These are phyloP conservation scores for Lophium mytilinum DNA, from an alignment of 495 filamentous ascomycete genomes.

Conservation along the genomic window DNA sequence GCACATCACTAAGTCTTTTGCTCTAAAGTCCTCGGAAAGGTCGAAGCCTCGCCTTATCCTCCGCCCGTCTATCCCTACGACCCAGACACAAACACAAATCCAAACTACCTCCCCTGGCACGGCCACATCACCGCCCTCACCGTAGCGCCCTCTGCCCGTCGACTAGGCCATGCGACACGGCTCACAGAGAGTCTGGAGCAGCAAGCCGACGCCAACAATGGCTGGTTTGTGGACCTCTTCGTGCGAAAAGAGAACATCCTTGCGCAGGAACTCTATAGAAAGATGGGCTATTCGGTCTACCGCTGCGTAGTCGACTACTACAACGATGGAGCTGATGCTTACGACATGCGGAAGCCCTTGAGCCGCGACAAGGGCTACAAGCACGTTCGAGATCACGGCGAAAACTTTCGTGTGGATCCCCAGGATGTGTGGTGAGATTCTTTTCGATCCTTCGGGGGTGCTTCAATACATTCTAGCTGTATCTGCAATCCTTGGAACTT, in stretches of 20 bases:
- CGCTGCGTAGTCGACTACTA: conserved; percentile 87
- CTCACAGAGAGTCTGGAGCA: conserved; percentile 73
- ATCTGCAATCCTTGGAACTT: too few species aligned
- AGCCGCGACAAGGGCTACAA: conserved; percentile 69
- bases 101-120: conserved; percentile 87
- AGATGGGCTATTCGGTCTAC: conserved; percentile 83
- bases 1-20: background rate
- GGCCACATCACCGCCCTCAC: conserved; percentile 96
- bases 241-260: conserved; percentile 81
- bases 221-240: conserved; percentile 95
- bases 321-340: conserved; percentile 86
- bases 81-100: conserved; percentile 35
- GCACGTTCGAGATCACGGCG: conserved; percentile 75
- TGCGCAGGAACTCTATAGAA: conserved; percentile 79
- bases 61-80: conserved; percentile 58
- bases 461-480: too few species aligned
- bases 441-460: too few species aligned
- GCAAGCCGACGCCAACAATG: conserved; percentile 66
- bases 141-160: conserved; percentile 75
- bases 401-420: conserved; percentile 70
- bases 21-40: conserved; percentile 80
- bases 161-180: conserved; percentile 74
- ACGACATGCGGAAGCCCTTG: conserved; percentile 91
- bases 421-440: conserved; percentile 67
- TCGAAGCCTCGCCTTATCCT: conserved; percentile 68